Evolutionary conservation across 768 basidiomycete species (phyloP).

Genomic region (Suillus subaureus): DNA sequence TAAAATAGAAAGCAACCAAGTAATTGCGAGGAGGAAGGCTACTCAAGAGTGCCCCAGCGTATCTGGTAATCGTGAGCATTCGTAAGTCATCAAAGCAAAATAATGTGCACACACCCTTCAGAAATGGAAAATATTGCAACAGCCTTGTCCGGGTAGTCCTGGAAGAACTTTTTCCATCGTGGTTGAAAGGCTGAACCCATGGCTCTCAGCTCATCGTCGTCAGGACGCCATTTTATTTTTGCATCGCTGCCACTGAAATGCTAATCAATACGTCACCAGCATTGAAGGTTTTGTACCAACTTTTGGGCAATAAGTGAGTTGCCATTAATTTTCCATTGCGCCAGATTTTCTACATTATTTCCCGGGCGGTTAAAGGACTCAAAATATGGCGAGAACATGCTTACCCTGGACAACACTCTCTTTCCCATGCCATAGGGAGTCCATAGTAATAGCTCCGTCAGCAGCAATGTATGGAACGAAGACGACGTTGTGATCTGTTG

Average conservation of each 20-base stretch:
- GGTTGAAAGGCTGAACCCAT: slow-evolving; percentile 22
- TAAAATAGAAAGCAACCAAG: slow-evolving; percentile 27
- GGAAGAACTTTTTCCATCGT: slow-evolving; percentile 24
- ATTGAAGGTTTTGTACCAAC: slow-evolving; percentile 32
- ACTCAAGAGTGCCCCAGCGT: not conserved
- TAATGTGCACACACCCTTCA: slow-evolving; percentile 2
- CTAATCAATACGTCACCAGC: not conserved
- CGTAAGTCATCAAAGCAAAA: not conserved
- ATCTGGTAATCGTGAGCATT: not conserved
- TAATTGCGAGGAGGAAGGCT: slow-evolving; percentile 16
- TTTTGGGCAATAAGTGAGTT: slow-evolving; percentile 54
- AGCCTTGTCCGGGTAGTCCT: slow-evolving; percentile 24
- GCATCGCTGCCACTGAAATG: slow-evolving; percentile 19
- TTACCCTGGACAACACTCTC: slow-evolving; percentile 42
- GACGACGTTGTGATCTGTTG: slow-evolving; percentile 32
- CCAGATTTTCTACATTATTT: slow-evolving; percentile 17
- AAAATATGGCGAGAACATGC: slow-evolving; percentile 18
- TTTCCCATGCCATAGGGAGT: slow-evolving; percentile 43
- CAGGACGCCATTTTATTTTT: slow-evolving; percentile 27
- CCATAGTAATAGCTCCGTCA: slow-evolving; percentile 49
- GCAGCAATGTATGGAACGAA: slow-evolving; percentile 38
- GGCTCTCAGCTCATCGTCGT: slow-evolving; percentile 19
- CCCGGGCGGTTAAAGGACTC: not conserved
- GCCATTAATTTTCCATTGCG: slow-evolving; percentile 37
- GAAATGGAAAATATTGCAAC: slow-evolving; percentile 4